These are phyloP conservation scores for Neurospora sp. DNA, from an alignment of 495 filamentous ascomycete genomes.

Conservation along the genomic window DNA sequence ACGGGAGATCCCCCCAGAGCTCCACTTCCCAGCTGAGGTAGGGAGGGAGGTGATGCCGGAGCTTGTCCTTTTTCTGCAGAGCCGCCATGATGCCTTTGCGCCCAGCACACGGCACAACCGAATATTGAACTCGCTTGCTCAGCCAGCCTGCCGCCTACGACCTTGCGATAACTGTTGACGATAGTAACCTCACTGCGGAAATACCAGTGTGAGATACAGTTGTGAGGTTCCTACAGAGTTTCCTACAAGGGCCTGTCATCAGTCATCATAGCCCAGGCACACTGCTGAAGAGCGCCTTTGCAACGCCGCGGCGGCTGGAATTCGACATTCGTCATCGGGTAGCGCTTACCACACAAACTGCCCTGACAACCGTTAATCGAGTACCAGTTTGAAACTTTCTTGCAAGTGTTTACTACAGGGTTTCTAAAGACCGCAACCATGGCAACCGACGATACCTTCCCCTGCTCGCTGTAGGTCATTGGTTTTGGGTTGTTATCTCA, in stretches of 20 bases:
- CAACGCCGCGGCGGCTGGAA: background rate
- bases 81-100: background rate
- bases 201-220: background rate
- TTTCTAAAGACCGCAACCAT: slow-evolving; percentile 2
- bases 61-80: background rate
- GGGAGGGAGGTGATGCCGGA: background rate
- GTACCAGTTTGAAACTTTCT: background rate
- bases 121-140: background rate
- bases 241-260: background rate
- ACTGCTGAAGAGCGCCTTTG: background rate
- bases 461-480: slow-evolving; percentile 56
- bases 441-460: slow-evolving; percentile 35
- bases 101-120: background rate
- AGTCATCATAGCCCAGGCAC: background rate
- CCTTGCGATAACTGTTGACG: background rate
- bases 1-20: background rate
- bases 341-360: background rate
- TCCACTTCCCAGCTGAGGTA: background rate
- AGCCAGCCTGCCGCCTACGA: background rate
- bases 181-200: background rate
- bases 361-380: background rate
- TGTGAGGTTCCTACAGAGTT: background rate
- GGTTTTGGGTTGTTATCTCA: background rate
- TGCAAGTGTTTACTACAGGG: background rate
- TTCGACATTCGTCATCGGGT: background rate